Percentiles rank a stretch among this genome's conserved stretches.
Evolutionary conservation across 768 basidiomycete genomes (phyloP).

Genomic region (Pleurotus cornucopiae): DNA sequence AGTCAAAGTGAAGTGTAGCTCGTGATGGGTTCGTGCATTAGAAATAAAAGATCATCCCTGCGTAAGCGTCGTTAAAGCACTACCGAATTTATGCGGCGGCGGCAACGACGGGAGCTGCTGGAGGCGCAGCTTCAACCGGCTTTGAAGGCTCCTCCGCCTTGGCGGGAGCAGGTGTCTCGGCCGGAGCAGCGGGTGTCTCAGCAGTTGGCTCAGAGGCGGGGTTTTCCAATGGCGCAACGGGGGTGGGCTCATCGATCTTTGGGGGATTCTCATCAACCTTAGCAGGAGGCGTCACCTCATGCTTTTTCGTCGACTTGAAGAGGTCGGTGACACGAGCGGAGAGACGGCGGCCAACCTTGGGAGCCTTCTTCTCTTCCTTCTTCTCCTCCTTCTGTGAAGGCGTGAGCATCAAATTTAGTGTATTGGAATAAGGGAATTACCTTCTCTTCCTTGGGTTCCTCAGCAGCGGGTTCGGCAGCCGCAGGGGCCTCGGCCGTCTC

Average conservation of each 20-base stretch:
- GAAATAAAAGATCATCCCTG: constrained; percentile 18
- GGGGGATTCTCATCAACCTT: constrained; percentile 91
- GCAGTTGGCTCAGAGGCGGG: constrained; percentile 51
- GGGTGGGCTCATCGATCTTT: constrained; percentile 78
- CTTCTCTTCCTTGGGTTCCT: constrained; percentile 60
- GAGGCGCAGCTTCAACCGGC: constrained; percentile 44
- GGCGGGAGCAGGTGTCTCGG: constrained; percentile 27
- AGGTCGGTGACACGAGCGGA: constrained; percentile 80
- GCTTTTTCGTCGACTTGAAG: constrained; percentile 69
- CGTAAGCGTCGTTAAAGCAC: neutral
- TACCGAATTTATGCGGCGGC: constrained; percentile 64
- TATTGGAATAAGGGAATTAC: constrained; percentile 23
- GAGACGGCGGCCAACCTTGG: constrained; percentile 77
- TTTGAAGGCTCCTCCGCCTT: constrained; percentile 28
- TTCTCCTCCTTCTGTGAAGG: constrained; percentile 46
- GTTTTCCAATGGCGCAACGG: constrained; percentile 82
- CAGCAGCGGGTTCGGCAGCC: constrained; percentile 34
- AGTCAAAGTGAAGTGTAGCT: constrained; percentile 26
- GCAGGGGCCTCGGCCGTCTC: constrained; percentile 39
- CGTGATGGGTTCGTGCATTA: constrained; percentile 42
- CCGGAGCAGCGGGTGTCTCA: constrained; percentile 23
- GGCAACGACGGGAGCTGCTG: constrained; percentile 56
- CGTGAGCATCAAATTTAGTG: neutral
- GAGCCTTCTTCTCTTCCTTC: constrained; percentile 35
- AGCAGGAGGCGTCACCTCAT: constrained; percentile 60